A percentile compares a stretch with the other conserved stretches of the same genome.
These are phyloP conservation scores for Pichia nakasei DNA, from an alignment of 805 yeast species.

Conservation along the genomic window DNA sequence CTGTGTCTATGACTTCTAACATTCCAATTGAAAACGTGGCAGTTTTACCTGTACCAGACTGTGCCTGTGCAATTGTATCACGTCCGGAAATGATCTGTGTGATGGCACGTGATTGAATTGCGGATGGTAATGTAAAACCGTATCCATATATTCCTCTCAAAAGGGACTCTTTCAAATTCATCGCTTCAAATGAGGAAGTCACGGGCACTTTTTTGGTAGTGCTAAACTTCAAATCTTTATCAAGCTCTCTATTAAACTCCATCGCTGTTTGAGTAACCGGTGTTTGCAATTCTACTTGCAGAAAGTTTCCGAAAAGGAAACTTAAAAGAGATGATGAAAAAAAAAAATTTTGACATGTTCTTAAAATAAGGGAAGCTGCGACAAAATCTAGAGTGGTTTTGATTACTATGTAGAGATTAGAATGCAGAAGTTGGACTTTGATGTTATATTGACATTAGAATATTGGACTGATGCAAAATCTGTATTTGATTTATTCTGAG, in stretches of 20 bases:
- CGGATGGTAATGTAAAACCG: constrained; percentile 76
- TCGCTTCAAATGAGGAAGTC: constrained; percentile 57
- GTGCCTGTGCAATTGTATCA: constrained; percentile 77
- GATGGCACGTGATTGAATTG: constrained; percentile 76
- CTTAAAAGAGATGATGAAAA: neutral
- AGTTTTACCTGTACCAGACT: constrained; percentile 88
- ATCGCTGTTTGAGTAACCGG: no score
- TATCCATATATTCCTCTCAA: constrained; percentile 64
- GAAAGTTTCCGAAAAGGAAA: neutral
- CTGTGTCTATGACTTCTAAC: constrained; percentile 55
- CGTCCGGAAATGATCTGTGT: constrained; percentile 67
- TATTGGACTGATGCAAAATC: no score
- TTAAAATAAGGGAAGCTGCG: no score
- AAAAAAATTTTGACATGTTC: neutral
- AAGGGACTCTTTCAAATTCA: constrained; percentile 58
- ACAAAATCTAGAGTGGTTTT: no score
- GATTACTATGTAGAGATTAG: no score
- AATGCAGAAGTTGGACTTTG: no score
- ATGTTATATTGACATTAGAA: no score
- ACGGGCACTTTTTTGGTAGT: constrained; percentile 48
- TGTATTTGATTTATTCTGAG: no score
- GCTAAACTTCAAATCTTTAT: constrained; percentile 51
- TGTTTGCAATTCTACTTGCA: no score
- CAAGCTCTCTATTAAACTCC: constrained; percentile 56
- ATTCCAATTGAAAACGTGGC: constrained; percentile 73